A percentile compares a stretch with the other conserved stretches of the same genome.
phyloP scores from a whole-genome alignment of 129 eudicot genomes.

The Rutidosis leptorrhynchoides region DNA sequence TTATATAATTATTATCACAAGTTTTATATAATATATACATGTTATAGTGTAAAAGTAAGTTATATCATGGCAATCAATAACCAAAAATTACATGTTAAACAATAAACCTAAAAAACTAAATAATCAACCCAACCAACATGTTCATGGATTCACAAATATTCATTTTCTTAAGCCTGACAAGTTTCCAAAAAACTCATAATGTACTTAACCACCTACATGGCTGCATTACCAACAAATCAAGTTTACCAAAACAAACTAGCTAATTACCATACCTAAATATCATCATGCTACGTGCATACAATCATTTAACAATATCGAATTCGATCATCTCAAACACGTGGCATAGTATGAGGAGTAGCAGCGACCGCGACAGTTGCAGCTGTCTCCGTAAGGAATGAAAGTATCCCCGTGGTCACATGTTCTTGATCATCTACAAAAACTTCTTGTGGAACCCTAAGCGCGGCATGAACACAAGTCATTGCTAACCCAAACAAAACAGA shows the following conservation, averaged over 20 bases:
- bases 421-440: constrained; percentile 62
- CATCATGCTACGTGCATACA: background rate
- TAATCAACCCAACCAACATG: too few relatives aligned
- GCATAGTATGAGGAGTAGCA: constrained; percentile 16
- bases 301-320: background rate
- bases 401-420: constrained; percentile 23
- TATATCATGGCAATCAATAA: too few relatives aligned
- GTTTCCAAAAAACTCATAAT: background rate
- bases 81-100: too few relatives aligned
- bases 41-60: too few relatives aligned
- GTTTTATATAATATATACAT: too few relatives aligned
- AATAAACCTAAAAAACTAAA: too few relatives aligned
- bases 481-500: constrained; percentile 53
- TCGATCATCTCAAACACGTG: constrained; percentile 14
- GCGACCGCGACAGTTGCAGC: constrained; percentile 5
- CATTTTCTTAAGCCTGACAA: background rate
- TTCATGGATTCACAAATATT: background rate
- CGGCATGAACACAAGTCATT: constrained; percentile 50
- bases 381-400: constrained; percentile 20
- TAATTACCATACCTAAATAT: background rate
- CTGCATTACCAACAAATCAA: background rate
- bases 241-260: background rate
- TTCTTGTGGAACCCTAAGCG: constrained; percentile 70
- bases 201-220: background rate
- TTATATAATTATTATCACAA: too few relatives aligned